These are phyloP conservation scores for Globisporangium viniferum DNA, from an alignment of 352 stramenopile genomes.

Conservation along the genomic window DNA sequence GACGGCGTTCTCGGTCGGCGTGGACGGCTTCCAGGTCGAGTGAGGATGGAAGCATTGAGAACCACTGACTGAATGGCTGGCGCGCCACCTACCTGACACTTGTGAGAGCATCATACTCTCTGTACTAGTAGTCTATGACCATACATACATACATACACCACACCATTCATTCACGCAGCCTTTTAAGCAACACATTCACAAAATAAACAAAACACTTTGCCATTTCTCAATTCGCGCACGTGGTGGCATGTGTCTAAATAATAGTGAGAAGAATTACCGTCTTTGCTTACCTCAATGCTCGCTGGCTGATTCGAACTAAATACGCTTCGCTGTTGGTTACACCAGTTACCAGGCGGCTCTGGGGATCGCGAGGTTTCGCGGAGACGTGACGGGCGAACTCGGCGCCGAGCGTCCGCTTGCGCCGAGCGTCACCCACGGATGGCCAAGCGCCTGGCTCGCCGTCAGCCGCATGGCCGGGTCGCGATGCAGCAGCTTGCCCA, in stretches of 20 bases:
- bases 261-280: neutral
- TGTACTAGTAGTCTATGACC: neutral
- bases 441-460: constrained; percentile 69
- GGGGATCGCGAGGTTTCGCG: constrained; percentile 10
- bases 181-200: neutral
- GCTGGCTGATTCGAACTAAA: neutral
- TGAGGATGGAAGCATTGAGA: constrained; percentile 6
- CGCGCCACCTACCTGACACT: neutral
- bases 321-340: neutral
- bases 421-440: constrained; percentile 76
- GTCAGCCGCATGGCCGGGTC: constrained; percentile 73
- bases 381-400: constrained; percentile 31
- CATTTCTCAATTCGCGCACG: neutral
- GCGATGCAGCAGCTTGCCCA: constrained; percentile 62
- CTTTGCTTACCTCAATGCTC: neutral
- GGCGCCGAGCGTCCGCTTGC: constrained; percentile 29
- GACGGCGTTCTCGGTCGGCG: constrained; percentile 36
- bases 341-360: constrained; percentile 10
- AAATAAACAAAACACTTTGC: neutral
- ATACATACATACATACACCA: neutral
- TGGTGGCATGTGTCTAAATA: constrained; percentile 5
- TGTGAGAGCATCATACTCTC: neutral
- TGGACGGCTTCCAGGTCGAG: constrained; percentile 50
- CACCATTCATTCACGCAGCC: neutral
- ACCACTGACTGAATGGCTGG: neutral